A percentile compares a stretch with the other conserved stretches of the same genome.
Evolutionary conservation across 768 basidiomycete species (phyloP).

Genomic region (Hemileccinum impolitum): DNA sequence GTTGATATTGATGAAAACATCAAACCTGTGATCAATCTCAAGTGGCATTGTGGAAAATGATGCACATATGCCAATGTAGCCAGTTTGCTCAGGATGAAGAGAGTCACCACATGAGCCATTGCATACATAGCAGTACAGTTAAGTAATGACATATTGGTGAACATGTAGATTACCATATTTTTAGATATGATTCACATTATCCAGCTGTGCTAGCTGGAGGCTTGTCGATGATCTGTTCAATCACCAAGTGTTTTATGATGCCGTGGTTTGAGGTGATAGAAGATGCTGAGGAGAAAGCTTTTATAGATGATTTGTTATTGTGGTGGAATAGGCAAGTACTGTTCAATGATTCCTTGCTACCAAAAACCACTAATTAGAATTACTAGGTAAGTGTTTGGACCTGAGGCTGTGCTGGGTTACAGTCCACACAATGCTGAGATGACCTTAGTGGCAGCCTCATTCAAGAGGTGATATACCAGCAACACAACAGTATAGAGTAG

Average conservation of each 20-base stretch:
- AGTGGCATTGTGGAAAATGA: background rate
- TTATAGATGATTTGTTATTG: background rate
- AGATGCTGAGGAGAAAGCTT: background rate
- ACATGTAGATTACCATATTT: background rate
- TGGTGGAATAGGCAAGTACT: slow-evolving; percentile 12
- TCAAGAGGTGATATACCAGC: background rate
- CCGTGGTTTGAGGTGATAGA: background rate
- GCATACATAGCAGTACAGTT: background rate
- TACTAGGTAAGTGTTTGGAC: background rate
- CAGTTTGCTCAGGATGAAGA: background rate
- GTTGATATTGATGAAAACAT: no score
- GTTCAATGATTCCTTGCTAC: background rate
- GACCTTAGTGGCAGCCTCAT: background rate
- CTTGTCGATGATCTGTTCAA: background rate
- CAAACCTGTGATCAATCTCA: no score
- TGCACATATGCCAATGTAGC: background rate
- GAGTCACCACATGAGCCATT: background rate
- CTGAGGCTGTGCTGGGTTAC: background rate
- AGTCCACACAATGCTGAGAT: background rate
- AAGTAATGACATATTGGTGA: background rate
- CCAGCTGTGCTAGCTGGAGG: background rate
- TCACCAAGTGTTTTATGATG: background rate
- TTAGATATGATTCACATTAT: background rate
- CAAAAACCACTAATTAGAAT: background rate
- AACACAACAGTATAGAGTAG: no score